These are phyloP conservation scores for Blastobotrys ciferrii DNA, from an alignment of 1,139 yeast genomes.

Conservation along the genomic window DNA sequence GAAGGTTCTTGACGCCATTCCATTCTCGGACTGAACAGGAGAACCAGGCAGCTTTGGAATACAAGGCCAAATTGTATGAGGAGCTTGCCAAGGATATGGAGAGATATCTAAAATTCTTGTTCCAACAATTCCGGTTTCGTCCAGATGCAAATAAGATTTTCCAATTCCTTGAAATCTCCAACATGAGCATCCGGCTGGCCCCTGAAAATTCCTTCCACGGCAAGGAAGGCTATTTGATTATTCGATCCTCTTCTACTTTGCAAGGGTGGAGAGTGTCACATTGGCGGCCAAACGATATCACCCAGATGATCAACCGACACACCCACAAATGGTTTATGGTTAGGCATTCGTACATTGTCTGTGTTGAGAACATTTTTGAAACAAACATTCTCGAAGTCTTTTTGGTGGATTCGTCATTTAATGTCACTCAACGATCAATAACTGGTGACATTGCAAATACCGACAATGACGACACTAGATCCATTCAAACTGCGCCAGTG, in stretches of 20 bases:
- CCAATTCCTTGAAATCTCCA: slow-evolving; percentile 86
- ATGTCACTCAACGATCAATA: slow-evolving; percentile 37
- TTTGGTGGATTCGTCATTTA: slow-evolving; percentile 70
- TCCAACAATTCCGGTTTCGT: slow-evolving; percentile 58
- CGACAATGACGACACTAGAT: slow-evolving; percentile 11
- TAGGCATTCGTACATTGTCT: slow-evolving; percentile 78
- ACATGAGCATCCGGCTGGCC: slow-evolving; percentile 77
- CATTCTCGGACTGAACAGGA: slow-evolving; percentile 12
- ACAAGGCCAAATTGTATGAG: slow-evolving; percentile 12
- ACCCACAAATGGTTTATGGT: slow-evolving; percentile 90
- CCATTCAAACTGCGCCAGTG: slow-evolving; percentile 5
- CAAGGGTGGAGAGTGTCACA: slow-evolving; percentile 98
- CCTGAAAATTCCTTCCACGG: slow-evolving; percentile 82
- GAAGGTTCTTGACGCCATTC: slow-evolving; percentile 12
- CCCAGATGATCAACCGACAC: slow-evolving; percentile 76
- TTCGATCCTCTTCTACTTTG: slow-evolving; percentile 77
- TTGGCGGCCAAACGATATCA: slow-evolving; percentile 69
- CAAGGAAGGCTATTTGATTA: slow-evolving; percentile 81
- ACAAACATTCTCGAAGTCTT: slow-evolving; percentile 91
- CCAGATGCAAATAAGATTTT: slow-evolving; percentile 82
- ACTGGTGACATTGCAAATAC: slow-evolving; percentile 13
- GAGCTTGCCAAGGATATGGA: slow-evolving; percentile 15
- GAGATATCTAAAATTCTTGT: slow-evolving; percentile 58
- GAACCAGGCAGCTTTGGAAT: slow-evolving; percentile 4
- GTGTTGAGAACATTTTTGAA: slow-evolving; percentile 80